Base-by-base conservation (phyloP, 768 basidiomycete species). In the Boletus tomentosulus region DNA sequence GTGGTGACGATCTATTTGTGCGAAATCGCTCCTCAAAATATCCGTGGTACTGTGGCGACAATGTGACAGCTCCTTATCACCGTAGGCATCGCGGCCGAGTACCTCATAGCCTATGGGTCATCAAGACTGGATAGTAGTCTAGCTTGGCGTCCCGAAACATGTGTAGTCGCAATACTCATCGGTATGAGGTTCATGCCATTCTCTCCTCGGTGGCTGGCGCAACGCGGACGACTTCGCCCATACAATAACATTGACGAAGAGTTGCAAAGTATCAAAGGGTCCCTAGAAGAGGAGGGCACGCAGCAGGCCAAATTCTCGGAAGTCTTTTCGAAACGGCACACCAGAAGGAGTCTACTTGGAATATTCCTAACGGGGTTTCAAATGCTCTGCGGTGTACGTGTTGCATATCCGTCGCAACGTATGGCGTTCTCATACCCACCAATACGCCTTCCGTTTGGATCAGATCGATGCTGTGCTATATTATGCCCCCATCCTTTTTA, bases 401-500 rank as follows among this genome's bases (percentile, higher is more conserved):
- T 33, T 13, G 22, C 35, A 13, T 19, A 16, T 19, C 6, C 25
- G 4, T 37, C 10, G 9, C 25, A 27, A 44, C 42, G 13, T 13
- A 16, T 41, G 46, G 6, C 35, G 42, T 35, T 4, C 42, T 37
- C 15, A 37, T 50, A 13, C 41, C 46, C 46, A 43, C 22, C 15
- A 6, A 38, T 44, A 0, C 50, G 31, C 24, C 39, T n/a, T 33
- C 19, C 27, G 27, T 37, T 52, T 46, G 51, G 35, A 44, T 3
- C 13, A 67, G 69, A 63, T 69, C 38, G 65, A 69, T 58, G 63
- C 54, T 1, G 65, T 69, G 22, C 46, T 58, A 13, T 63, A 76
- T 61, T 77, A 76, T 51, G 78, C 77, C 0, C 79, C 79, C 0
- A 68, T 76, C 9, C 66, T 80, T 12, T 81, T 81, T 57, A 62